These are phyloP conservation scores for Zanthoxylum bungeanum DNA, from an alignment of 345 rosid genomes.

Conservation along the genomic window DNA sequence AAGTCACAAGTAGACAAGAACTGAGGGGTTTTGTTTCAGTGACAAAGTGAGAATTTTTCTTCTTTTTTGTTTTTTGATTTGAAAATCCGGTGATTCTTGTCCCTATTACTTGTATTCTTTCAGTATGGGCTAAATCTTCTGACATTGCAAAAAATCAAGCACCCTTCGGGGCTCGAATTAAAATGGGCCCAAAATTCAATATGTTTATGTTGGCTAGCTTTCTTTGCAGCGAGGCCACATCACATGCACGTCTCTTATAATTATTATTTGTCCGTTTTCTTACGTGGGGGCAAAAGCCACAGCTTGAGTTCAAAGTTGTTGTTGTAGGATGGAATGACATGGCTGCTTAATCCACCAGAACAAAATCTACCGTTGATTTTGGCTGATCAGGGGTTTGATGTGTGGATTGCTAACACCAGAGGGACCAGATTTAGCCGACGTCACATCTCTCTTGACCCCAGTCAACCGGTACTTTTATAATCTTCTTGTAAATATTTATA, in stretches of 20 bases:
- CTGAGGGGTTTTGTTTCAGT: background rate
- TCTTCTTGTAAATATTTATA: background rate
- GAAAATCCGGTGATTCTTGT: constrained; percentile 4
- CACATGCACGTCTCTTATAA: background rate
- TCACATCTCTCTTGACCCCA: constrained; percentile 52
- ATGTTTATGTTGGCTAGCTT: background rate
- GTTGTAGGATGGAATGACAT: constrained; percentile 85
- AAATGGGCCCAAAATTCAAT: background rate
- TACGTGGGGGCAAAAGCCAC: background rate
- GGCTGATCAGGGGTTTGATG: constrained; percentile 91
- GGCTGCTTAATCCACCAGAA: constrained; percentile 83
- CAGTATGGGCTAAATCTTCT: background rate
- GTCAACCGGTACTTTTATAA: constrained; percentile 28
- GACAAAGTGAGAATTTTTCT: constrained; percentile 1
- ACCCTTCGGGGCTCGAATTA: background rate
- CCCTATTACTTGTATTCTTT: background rate
- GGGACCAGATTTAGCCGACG: constrained; percentile 78
- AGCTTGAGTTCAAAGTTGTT: background rate
- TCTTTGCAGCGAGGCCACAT: background rate
- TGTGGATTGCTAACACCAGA: constrained; percentile 83
- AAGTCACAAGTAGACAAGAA: background rate
- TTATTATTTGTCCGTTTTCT: background rate
- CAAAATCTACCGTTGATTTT: constrained; percentile 77
- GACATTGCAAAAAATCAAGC: background rate
- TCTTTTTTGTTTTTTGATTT: background rate